Evolutionary conservation across 805 yeast species (phyloP), one percentile per base, ranked within the genome.

Genomic region (Lipomyces chichibuensis): DNA sequence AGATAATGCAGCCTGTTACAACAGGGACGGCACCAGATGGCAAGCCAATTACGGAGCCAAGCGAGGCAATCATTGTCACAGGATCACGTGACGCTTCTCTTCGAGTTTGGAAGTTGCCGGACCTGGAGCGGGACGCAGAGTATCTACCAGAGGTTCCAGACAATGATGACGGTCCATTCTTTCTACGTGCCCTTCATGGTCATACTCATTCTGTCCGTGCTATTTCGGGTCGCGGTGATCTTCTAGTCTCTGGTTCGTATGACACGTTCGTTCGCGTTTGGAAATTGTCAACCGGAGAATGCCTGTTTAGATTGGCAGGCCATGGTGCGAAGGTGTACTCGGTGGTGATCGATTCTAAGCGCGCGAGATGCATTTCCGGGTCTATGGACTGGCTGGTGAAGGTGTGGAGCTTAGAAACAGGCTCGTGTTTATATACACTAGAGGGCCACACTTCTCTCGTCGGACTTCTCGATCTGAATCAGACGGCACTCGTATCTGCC

Each of bases 1-100:
- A 85, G 52, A 92, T 93, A 8, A 20, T 70, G 58, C 39, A 35
- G 55, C 72, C 73, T 17, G 65, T 63, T 8, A 53, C 62, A 27
- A 57, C 57, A 53, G 92, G 92, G 27, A 83, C 84, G 51, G 86
- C 87, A 66, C 85, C 86, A 60, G 70, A 72, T n/a, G 91, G 90
- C 2, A 80, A 80, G 37, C 85, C 86, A 17, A 81, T 84, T 2
- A 77, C 84, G 65, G 85, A 80, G 72, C 93, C 95, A 0, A 78
- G 81, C 64, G 80, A 77, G 39, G 96, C 96, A 23, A 82, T 90
- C 52, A 85, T 95, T 62, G 85, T 93, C 2, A 91, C 96, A 75
- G 94, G 97, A 3, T 89, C 96, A 39, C 96, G 96, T 75, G 99
- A 95, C 77, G 85, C 91, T 49, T 90, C 97, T 0, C 86, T 95